phyloP scores from a whole-genome alignment of 2,329 filamentous ascomycete species.

The Drechslerella coelobrocha region DNA sequence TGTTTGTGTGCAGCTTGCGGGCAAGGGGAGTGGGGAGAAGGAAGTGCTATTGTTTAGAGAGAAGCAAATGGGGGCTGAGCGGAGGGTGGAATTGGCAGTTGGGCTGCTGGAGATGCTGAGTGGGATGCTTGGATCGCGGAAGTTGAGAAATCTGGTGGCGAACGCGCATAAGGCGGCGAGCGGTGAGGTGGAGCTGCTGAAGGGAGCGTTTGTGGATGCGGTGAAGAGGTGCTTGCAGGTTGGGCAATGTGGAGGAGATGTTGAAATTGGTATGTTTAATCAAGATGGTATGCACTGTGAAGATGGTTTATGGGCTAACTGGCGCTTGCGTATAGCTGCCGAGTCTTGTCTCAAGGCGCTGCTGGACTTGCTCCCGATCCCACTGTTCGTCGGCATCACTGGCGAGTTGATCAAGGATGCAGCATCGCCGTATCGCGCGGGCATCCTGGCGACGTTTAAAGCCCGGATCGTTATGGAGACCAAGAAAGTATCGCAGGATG shows the following conservation, averaged over 20 bases:
- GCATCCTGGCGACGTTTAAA: constrained; percentile 81
- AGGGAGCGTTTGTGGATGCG: constrained; percentile 52
- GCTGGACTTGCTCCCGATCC: constrained; percentile 82
- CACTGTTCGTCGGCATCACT: constrained; percentile 87
- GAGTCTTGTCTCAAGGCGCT: constrained; percentile 71
- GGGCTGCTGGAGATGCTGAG: constrained; percentile 58
- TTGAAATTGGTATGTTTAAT: constrained; percentile 55
- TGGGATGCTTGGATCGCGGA: constrained; percentile 50
- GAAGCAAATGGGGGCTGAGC: constrained; percentile 45
- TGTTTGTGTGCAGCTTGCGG: constrained; percentile 76
- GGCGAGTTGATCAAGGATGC: constrained; percentile 79
- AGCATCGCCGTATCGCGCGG: constrained; percentile 76
- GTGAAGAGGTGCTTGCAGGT: constrained; percentile 57
- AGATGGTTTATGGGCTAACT: too few relatives aligned
- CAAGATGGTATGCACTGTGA: constrained; percentile 51
- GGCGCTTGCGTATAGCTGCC: constrained; percentile 62
- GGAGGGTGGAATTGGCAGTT: constrained; percentile 58
- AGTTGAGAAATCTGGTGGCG: constrained; percentile 47
- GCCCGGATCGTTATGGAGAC: constrained; percentile 75
- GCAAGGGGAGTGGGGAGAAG: constrained; percentile 64
- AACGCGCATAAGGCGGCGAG: constrained; percentile 46
- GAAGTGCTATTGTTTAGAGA: constrained; percentile 53
- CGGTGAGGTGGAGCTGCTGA: constrained; percentile 50
- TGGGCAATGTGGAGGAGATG: constrained; percentile 58
- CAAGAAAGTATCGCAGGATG: constrained; percentile 71